Conservation (phyloP, 1,284 basidiomycete species). For the Chiua sp. region DNA sequence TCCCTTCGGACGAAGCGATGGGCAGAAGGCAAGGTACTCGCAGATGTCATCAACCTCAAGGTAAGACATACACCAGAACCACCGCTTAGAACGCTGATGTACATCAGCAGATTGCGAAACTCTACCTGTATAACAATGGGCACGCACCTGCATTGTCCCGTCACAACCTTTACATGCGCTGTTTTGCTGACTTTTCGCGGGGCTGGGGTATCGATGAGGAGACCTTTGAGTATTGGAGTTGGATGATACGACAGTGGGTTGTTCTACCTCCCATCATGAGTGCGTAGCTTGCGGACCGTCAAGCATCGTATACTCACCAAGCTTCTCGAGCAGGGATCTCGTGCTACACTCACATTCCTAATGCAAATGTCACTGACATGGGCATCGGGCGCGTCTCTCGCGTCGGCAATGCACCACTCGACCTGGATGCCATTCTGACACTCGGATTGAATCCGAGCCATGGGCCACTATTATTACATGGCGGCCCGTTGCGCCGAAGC, state of each 20-base stretch:
- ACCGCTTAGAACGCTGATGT: background rate
- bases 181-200: slow-evolving; percentile 88
- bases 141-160: slow-evolving; percentile 79
- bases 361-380: slow-evolving; percentile 56
- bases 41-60: slow-evolving; percentile 90
- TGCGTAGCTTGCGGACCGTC: background rate
- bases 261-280: background rate
- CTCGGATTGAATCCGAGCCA: too few species aligned
- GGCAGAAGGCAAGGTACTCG: slow-evolving; percentile 97
- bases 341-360: slow-evolving; percentile 71
- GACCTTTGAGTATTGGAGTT: slow-evolving; percentile 97
- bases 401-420: slow-evolving; percentile 23
- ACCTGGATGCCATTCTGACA: too few species aligned
- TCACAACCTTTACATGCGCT: too few species aligned
- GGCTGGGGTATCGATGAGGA: slow-evolving; percentile 98
- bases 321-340: slow-evolving; percentile 81
- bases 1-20: slow-evolving; percentile 97
- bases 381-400: slow-evolving; percentile 26
- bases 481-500: slow-evolving; percentile 84
- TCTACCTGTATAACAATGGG: slow-evolving; percentile 90
- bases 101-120: slow-evolving; percentile 72
- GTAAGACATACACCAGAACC: slow-evolving; percentile 43
- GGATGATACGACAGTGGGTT: slow-evolving; percentile 89
- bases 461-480: too few species aligned
- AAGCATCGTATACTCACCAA: slow-evolving; percentile 91